Evolutionary conservation across 306 rosid genomes (phyloP).

Genomic region (Pyrus pyrifolia): DNA sequence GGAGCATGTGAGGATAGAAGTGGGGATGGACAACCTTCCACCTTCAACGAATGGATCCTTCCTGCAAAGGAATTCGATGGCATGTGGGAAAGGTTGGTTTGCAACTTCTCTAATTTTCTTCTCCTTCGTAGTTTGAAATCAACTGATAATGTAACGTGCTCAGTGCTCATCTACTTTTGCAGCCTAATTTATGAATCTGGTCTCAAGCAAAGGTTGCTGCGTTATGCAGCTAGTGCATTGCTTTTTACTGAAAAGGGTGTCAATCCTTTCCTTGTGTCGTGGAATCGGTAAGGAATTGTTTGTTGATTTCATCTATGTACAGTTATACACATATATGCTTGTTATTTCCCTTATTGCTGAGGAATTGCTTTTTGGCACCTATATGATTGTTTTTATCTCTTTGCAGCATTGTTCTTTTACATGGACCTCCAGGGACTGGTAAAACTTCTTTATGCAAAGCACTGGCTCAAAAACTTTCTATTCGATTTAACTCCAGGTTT

Average conservation of each 20-base stretch:
- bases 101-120: constrained; percentile 9
- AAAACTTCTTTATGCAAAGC: constrained; percentile 97
- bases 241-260: constrained; percentile 92
- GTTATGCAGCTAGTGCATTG: constrained; percentile 87
- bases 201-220: constrained; percentile 80
- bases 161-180: constrained; percentile 28
- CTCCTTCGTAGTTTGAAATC: constrained; percentile 10
- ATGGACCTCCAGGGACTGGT: constrained; percentile 97
- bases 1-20: constrained; percentile 89
- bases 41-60: constrained; percentile 92
- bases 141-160: constrained; percentile 8
- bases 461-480: constrained; percentile 85
- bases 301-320: background rate
- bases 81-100: constrained; percentile 91
- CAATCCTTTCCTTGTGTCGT: constrained; percentile 85
- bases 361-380: background rate
- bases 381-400: constrained; percentile 12
- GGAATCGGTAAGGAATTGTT: constrained; percentile 71
- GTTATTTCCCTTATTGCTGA: background rate
- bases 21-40: constrained; percentile 80
- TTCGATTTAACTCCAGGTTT: constrained; percentile 73
- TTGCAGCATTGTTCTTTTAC: constrained; percentile 76
- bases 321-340: background rate
- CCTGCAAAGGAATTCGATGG: constrained; percentile 97
- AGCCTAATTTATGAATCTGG: constrained; percentile 91